Percentiles rank a stretch among this genome's conserved stretches.
These are phyloP conservation scores for Ustilago shanxiensis DNA, from an alignment of 1,284 basidiomycete species.

Conservation along the genomic window DNA sequence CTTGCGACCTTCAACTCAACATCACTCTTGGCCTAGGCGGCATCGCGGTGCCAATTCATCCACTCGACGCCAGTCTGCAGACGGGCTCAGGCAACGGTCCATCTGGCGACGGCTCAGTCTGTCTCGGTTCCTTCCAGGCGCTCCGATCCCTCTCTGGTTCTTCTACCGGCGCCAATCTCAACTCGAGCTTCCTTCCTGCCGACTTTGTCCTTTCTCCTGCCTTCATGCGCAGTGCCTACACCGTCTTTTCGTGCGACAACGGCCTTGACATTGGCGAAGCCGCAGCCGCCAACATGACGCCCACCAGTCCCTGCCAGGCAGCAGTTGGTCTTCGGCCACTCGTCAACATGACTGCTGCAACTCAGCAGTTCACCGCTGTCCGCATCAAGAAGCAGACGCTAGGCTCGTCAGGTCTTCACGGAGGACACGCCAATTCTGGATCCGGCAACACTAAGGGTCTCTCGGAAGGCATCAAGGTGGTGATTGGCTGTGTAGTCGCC, in stretches of 20 bases:
- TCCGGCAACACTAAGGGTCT: constrained; percentile 46
- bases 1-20: constrained; percentile 58
- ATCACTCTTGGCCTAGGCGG: constrained; percentile 55
- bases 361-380: constrained; percentile 58
- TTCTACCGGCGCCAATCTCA: constrained; percentile 34
- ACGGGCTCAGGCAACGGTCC: constrained; percentile 33
- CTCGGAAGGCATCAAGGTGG: constrained; percentile 60
- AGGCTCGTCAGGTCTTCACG: constrained; percentile 45
- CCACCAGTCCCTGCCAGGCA: constrained; percentile 49
- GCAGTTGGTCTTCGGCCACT: constrained; percentile 53
- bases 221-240: constrained; percentile 63
- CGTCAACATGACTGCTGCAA: constrained; percentile 53
- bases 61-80: constrained; percentile 57
- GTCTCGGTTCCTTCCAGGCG: constrained; percentile 65
- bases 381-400: constrained; percentile 59
- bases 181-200: constrained; percentile 49
- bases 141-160: constrained; percentile 41
- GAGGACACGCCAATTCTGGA: constrained; percentile 20
- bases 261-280: constrained; percentile 34
- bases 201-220: constrained; percentile 62
- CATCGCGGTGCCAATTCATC: constrained; percentile 57
- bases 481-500: constrained; percentile 56
- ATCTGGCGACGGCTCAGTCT: constrained; percentile 33
- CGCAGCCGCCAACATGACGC: constrained; percentile 22
- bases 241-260: constrained; percentile 57